Evolutionary conservation across 257 asterid genomes (phyloP), one percentile per base, ranked within the genome.

Genomic region (Linderniella brevidens): DNA sequence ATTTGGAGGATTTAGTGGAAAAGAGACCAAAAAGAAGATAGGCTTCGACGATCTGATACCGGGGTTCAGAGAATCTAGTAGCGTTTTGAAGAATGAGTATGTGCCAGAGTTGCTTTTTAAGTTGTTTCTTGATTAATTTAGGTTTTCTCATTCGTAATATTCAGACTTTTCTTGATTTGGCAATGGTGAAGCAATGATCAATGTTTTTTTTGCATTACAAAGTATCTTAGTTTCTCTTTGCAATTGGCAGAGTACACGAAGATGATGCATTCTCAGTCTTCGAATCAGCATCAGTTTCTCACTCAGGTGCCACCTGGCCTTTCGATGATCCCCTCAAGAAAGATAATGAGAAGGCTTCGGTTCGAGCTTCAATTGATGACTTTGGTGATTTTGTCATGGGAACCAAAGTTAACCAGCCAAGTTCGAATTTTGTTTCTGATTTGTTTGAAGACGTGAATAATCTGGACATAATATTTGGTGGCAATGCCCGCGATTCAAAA

Each of bases 201-300:
- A 92, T 48, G 61, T 7, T 44, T 10, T 42, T n/a, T 9, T n/a
- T 10, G 17, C 38, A 18, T 46, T 36, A 66, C 1, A 66, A 58
- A 62, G 56, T 46, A 38, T 65, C 63, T 57, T 53, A 56, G 35
- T 64, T 16, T 57, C 59, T 73, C 41, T 62, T 69, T 50, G 66
- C 66, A 35, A 58, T 72, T 17, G 61, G 73, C 73, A 68, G 72
- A 53, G 37, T 52, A 40, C 53, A 42, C 49, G 57, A 57, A 12
- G 76, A 71, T 65, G 94, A 78, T 63, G 86, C 88, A 46, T 70
- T 81, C 73, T 57, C 57, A 43, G 58, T 66, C 54, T 82, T 75
- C 58, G 76, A 80, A 56, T 46, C 80, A 25, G 32, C 32, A 48
- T 61, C 78, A 20, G 54, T 25, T 39, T 57, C 76, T 36, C 59